Percentiles rank a stretch among this genome's conserved stretches.
These are phyloP conservation scores for Microbotryum silenes-acaulis DNA, from an alignment of 1,284 basidiomycete species.

Conservation along the genomic window DNA sequence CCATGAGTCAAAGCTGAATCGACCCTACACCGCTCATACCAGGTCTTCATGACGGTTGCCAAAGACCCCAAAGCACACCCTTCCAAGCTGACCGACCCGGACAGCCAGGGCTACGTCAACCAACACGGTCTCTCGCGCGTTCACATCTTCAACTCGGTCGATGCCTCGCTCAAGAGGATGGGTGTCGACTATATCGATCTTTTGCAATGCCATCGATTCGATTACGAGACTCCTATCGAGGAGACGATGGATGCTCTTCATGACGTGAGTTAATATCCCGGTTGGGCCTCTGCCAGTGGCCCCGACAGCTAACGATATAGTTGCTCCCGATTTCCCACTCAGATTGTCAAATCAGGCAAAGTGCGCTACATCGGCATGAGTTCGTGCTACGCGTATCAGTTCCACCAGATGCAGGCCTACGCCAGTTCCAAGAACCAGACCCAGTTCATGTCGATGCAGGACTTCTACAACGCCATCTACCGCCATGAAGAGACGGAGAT, in stretches of 20 bases:
- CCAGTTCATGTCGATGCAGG: conserved; percentile 45
- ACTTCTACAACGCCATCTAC: conserved; percentile 41
- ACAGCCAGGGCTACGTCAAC: conserved; percentile 32
- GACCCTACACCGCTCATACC: background rate
- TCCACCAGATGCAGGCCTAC: conserved; percentile 58
- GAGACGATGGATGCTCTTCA: conserved; percentile 58
- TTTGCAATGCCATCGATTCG: conserved; percentile 50
- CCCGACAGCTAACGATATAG: too few relatives aligned
- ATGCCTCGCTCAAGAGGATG: conserved; percentile 31
- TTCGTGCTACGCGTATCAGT: conserved; percentile 42
- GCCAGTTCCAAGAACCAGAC: conserved; percentile 25
- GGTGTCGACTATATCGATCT: conserved; percentile 35
- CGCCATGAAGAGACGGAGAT: conserved; percentile 44
- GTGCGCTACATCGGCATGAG: conserved; percentile 63
- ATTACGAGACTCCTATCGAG: conserved; percentile 53
- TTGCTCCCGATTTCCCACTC: background rate
- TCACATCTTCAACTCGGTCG: conserved; percentile 35
- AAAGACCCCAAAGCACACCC: conserved; percentile 19
- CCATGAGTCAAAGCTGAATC: conserved; percentile 6
- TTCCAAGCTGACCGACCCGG: conserved; percentile 12
- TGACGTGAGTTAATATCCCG: conserved; percentile 44
- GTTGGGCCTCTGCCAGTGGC: too few relatives aligned
- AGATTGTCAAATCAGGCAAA: conserved; percentile 51
- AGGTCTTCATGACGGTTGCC: conserved; percentile 14
- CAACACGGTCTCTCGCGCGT: conserved; percentile 35